Percentiles rank a stretch among this genome's conserved stretches.
Conservation (phyloP, 768 basidiomycete species). For the Mycena albidolilacea region DNA sequence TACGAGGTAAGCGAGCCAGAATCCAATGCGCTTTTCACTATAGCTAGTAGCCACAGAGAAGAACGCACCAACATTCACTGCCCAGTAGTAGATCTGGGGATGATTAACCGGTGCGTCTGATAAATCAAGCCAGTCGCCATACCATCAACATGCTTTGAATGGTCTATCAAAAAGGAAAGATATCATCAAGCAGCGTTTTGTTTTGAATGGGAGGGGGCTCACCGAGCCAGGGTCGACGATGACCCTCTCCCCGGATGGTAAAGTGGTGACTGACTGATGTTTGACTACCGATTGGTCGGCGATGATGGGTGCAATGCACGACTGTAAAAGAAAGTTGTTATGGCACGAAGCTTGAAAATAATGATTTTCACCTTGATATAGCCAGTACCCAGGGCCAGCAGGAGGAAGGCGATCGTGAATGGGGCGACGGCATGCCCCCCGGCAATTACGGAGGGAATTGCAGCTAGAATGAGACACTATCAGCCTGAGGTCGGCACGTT, state of each 20-base stretch:
- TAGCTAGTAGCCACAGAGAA: conserved; percentile 42
- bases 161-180: conserved; percentile 21
- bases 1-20: conserved; percentile 47
- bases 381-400: conserved; percentile 44
- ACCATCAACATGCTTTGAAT: conserved; percentile 39
- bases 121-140: neutral
- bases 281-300: conserved; percentile 51
- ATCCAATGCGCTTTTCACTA: conserved; percentile 44
- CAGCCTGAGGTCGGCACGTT: neutral
- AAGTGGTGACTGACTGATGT: conserved; percentile 38
- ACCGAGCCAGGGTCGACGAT: conserved; percentile 54
- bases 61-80: conserved; percentile 54
- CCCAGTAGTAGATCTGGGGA: conserved; percentile 47
- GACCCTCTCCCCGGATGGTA: conserved; percentile 48
- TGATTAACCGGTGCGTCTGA: neutral
- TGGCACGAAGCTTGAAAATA: conserved; percentile 32
- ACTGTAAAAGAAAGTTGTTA: conserved; percentile 42
- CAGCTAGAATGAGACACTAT: conserved; percentile 22
- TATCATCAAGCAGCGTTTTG: neutral
- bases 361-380: conserved; percentile 27
- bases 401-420: conserved; percentile 48
- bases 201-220: conserved; percentile 4
- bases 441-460: conserved; percentile 38
- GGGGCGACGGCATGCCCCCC: conserved; percentile 39
- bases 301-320: conserved; percentile 53